Conservation (phyloP, 257 asterid genomes). For the Fraxinus quadrangulata region DNA sequence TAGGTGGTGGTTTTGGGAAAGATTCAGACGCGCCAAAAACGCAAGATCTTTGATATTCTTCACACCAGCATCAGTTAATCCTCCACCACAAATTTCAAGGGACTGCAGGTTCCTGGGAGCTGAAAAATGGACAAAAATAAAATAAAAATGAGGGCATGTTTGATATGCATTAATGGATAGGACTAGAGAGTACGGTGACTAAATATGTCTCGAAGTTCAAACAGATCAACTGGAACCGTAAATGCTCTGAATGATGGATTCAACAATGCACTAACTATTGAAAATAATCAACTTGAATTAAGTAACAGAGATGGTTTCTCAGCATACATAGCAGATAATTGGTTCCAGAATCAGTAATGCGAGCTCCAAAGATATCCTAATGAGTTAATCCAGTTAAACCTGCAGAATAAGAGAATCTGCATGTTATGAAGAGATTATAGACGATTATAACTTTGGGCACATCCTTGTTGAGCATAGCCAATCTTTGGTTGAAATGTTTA, state of each 20-base stretch:
- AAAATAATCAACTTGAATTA: no score
- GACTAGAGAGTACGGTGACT: no score
- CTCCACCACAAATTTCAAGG: constrained; percentile 94
- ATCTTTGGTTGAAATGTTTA: no score
- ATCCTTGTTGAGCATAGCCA: no score
- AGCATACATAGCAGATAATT: constrained; percentile 63
- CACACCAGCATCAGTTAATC: constrained; percentile 87
- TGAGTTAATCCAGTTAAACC: constrained; percentile 87
- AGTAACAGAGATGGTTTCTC: background rate
- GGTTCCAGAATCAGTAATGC: constrained; percentile 90
- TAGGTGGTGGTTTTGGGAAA: constrained; percentile 84
- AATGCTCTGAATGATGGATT: no score
- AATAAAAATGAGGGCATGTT: no score
- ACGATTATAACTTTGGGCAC: no score
- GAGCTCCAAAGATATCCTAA: constrained; percentile 96
- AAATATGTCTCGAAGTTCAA: no score
- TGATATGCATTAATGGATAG: no score
- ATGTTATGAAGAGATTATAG: background rate
- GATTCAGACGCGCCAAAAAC: constrained; percentile 70
- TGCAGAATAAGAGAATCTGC: constrained; percentile 35
- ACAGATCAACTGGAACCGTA: no score
- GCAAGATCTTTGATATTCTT: constrained; percentile 90
- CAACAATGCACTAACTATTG: no score
- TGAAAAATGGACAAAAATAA: constrained; percentile 20
- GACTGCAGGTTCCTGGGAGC: constrained; percentile 87